Conservation (phyloP, 345 rosid genomes). For the Eucalyptus curtisii region DNA sequence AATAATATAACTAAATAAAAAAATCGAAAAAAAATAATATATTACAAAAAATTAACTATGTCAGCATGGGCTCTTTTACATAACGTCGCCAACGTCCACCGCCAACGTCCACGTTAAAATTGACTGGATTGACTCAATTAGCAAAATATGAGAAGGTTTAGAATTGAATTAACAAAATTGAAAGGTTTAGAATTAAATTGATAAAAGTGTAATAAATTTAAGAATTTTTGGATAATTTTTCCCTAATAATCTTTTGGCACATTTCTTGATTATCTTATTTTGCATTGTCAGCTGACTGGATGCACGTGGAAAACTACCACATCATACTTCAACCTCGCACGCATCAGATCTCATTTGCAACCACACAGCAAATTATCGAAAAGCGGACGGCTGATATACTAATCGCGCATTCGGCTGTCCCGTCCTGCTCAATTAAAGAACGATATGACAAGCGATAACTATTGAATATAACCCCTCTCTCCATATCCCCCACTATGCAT, state of each 20-base stretch:
- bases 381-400: neutral
- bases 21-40: no score
- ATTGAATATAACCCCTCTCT: neutral
- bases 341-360: neutral
- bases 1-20: no score
- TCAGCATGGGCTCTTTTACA: accelerated
- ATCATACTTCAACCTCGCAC: neutral
- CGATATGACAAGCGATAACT: neutral
- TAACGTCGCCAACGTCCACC: accelerated
- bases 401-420: neutral
- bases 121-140: no score
- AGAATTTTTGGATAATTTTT: no score
- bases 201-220: accelerated
- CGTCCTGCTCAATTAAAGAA: neutral
- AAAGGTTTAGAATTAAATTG: accelerated
- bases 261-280: neutral
- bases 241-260: neutral
- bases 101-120: no score
- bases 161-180: no score
- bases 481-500: neutral
- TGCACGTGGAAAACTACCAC: neutral
- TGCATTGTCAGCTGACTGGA: neutral
- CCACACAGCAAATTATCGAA: neutral
- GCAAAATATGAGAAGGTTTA: accelerated
- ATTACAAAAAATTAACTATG: no score